phyloP scores from a whole-genome alignment of 2,329 filamentous ascomycete species.

The Ceratocystis variospora region DNA sequence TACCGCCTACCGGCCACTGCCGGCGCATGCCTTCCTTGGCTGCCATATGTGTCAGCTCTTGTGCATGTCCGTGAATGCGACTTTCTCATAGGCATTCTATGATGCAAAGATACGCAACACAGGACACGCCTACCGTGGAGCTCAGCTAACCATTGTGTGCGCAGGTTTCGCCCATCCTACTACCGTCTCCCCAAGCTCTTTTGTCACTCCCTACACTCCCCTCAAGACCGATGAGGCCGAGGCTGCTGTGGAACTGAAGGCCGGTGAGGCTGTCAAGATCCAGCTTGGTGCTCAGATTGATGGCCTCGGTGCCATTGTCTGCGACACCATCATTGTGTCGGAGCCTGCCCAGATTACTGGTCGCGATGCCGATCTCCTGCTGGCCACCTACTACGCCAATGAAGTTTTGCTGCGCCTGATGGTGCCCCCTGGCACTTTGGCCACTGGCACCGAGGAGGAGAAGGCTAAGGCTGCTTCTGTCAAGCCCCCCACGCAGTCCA shows the following conservation, averaged over 20 bases:
- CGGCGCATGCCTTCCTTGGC: background rate
- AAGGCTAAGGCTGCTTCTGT: constrained; percentile 77
- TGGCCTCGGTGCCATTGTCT: constrained; percentile 91
- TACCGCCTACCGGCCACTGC: background rate
- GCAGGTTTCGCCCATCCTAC: constrained; percentile 82
- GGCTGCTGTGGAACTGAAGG: constrained; percentile 64
- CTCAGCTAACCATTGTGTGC: constrained; percentile 7
- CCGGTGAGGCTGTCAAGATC: constrained; percentile 85
- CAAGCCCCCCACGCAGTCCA: constrained; percentile 71
- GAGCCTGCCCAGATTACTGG: constrained; percentile 53
- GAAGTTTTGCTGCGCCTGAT: constrained; percentile 85
- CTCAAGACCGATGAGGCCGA: constrained; percentile 76
- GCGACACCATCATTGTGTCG: constrained; percentile 73
- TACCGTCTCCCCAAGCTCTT: constrained; percentile 84
- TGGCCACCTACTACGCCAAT: constrained; percentile 90
- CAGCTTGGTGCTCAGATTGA: constrained; percentile 98
- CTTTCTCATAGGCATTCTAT: background rate
- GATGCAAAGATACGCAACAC: background rate
- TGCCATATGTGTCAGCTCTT: background rate
- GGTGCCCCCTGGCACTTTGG: constrained; percentile 75
- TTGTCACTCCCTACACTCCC: constrained; percentile 93
- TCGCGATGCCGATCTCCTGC: constrained; percentile 69
- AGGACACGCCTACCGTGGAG: background rate
- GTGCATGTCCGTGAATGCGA: background rate
- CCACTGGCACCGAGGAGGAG: constrained; percentile 78